Base-by-base conservation (phyloP, 75 land plant species). In the Cryptomeria japonica region DNA sequence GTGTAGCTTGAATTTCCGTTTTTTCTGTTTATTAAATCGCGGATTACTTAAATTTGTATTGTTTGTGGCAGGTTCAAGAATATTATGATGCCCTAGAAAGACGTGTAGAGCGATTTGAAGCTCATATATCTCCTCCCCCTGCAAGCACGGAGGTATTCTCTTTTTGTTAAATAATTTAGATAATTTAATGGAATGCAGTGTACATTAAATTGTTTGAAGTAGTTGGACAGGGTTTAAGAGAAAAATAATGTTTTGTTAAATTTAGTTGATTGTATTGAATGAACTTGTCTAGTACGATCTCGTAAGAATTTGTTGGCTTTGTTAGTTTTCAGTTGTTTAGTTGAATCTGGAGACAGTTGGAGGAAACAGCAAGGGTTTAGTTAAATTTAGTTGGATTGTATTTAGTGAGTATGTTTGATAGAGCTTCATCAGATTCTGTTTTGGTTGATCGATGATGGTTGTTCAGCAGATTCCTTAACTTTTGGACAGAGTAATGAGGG, bases 21-120 rank as follows among this genome's bases (percentile, higher is more conserved):
- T 51, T 51, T 51, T 11, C 0, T 2, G 6, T 12, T 8, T 38
- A 22, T 44, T 0, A 46, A 25, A 28, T 46, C n/a, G 46, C 12
- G 11, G 51, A 42, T 15, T 79, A 42, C 47, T 44, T 9, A 82
- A 42, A 46, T 46, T 38, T 22, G 51, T 32, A 46, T 42, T 82
- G 49, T 44, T 41, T 39, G 14, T 19, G 32, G 13, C 34, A 82
- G 84, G 47, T 46, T 13, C 84, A 12, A 82, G 53, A 82, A 28
- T 82, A 82, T 82, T 44, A 28, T 22, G 34, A 82, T 82, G 84
- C 49, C 84, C 32, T 82, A 46, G 84, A 82, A 44, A 82, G 34
- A 28, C 34, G 84, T 11, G 47, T 46, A 82, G 84, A 11, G 47
- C 32, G 32, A 13, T 14, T 82, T 11, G 34, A 82, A 82, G 4